Evolutionary conservation across 2,329 filamentous ascomycete species (phyloP).

Genomic region (Corniculantispora saksenae): DNA sequence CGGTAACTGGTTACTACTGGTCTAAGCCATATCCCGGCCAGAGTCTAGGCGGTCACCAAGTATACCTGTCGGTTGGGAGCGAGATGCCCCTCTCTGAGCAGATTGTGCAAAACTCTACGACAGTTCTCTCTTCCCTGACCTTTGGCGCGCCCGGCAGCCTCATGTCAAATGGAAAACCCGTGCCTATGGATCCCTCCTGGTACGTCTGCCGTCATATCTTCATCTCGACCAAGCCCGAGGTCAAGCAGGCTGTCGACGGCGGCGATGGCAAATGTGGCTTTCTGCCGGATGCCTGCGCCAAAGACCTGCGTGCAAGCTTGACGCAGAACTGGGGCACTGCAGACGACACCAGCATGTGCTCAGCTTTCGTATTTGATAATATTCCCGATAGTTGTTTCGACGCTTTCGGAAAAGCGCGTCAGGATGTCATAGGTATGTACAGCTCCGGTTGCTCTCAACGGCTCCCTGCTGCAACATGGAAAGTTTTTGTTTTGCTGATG

Average conservation of each 20-base stretch:
- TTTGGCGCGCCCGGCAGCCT: not conserved
- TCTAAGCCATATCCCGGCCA: not conserved
- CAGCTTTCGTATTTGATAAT: not conserved
- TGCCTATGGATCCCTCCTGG: constrained; percentile 5
- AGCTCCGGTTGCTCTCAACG: too few relatives aligned
- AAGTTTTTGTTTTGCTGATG: too few relatives aligned
- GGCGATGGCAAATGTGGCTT: not conserved
- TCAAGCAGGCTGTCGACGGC: not conserved
- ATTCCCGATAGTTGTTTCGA: not conserved
- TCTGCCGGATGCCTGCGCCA: not conserved
- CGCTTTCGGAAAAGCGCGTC: not conserved
- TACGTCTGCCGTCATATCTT: constrained; percentile 10
- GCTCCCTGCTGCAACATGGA: too few relatives aligned
- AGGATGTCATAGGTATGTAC: constrained; percentile 4
- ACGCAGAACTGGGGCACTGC: not conserved
- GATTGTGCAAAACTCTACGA: not conserved
- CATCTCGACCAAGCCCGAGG: not conserved
- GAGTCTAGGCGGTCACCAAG: not conserved
- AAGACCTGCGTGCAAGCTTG: not conserved
- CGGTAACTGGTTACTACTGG: not conserved
- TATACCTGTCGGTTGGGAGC: not conserved
- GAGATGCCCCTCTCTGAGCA: not conserved
- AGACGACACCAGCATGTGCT: not conserved
- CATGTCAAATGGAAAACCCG: not conserved
- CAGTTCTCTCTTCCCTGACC: not conserved